Percentiles rank a stretch among this genome's conserved stretches.
Conservation (phyloP, 352 stramenopile genomes). For the Blastocystis sp. region DNA sequence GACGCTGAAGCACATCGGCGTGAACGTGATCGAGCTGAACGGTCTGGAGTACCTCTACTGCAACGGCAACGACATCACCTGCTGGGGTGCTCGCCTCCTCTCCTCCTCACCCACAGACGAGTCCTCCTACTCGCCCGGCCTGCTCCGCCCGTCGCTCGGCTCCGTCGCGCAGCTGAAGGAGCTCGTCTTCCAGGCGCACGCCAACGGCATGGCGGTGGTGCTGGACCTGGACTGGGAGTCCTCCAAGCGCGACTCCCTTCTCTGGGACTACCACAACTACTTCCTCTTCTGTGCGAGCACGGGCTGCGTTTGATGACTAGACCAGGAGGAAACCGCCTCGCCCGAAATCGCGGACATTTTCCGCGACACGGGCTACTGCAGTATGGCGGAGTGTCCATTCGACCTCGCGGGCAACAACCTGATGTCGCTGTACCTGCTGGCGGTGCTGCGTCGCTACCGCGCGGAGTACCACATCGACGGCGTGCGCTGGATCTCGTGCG, state of each 20-base stretch:
- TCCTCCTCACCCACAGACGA: constrained; percentile 4
- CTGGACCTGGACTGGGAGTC: constrained; percentile 53
- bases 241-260: constrained; percentile 13
- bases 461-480: constrained; percentile 62
- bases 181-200: constrained; percentile 6
- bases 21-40: constrained; percentile 46
- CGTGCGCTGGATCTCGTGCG: constrained; percentile 31
- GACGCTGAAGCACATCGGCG: not conserved
- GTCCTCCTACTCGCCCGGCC: constrained; percentile 39
- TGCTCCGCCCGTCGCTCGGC: constrained; percentile 36
- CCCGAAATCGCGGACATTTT: not conserved
- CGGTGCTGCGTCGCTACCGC: constrained; percentile 22
- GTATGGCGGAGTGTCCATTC: not conserved
- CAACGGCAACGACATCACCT: not conserved
- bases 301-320: not conserved
- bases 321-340: not conserved
- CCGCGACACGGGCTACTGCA: not conserved
- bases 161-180: constrained; percentile 16
- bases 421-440: not conserved
- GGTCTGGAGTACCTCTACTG: constrained; percentile 39
- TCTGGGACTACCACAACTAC: constrained; percentile 43
- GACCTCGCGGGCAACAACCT: not conserved
- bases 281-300: constrained; percentile 5
- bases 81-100: not conserved
- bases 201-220: not conserved